Conservation (phyloP, 306 rosid species). For the Arachis hypogaea region DNA sequence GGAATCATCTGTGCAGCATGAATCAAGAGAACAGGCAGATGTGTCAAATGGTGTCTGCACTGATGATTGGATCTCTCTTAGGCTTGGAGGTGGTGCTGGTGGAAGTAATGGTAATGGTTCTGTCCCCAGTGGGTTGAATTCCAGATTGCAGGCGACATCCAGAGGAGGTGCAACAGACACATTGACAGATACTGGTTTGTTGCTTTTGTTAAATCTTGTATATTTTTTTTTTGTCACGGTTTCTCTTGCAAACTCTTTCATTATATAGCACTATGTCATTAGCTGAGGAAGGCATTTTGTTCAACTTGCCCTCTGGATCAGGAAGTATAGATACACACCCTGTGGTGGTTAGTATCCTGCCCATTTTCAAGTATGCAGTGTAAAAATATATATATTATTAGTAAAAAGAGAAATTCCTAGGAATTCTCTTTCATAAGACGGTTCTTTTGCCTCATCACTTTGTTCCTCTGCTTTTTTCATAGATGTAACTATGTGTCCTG, state of each 20-base stretch:
- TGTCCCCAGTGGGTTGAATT: slow-evolving; percentile 57
- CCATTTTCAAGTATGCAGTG: slow-evolving; percentile 1
- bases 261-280: slow-evolving; percentile 19
- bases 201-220: slow-evolving; percentile 33
- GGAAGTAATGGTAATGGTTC: slow-evolving; percentile 61
- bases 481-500: not conserved
- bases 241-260: slow-evolving; percentile 1
- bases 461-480: not conserved
- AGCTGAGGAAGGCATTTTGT: not conserved
- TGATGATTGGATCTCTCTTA: slow-evolving; percentile 93
- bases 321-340: slow-evolving; percentile 1
- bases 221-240: not conserved
- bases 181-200: slow-evolving; percentile 75
- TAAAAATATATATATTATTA: not conserved
- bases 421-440: not conserved
- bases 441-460: slow-evolving; percentile 2
- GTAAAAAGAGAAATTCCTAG: not conserved
- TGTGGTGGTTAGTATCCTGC: slow-evolving; percentile 21
- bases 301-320: slow-evolving; percentile 3
- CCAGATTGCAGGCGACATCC: slow-evolving; percentile 61
- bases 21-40: slow-evolving; percentile 74
- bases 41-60: slow-evolving; percentile 77
- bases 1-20: slow-evolving; percentile 66
- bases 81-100: slow-evolving; percentile 80
- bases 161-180: slow-evolving; percentile 59